Conservation (phyloP, 2,329 filamentous ascomycete species). For the Colletotrichum eremochloae region DNA sequence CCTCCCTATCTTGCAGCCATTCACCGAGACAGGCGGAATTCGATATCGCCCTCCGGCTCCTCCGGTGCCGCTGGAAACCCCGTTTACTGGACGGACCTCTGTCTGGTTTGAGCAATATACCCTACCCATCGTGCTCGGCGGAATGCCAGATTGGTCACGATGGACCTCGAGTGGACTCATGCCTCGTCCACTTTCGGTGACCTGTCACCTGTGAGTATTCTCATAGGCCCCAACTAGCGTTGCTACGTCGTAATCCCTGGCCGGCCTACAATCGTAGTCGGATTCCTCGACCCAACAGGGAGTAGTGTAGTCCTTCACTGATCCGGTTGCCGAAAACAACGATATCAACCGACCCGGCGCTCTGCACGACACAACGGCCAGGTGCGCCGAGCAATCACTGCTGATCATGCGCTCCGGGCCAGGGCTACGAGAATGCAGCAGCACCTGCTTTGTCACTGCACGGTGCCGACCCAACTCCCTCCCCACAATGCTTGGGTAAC, state of each 20-base stretch:
- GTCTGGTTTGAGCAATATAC: slow-evolving; percentile 5
- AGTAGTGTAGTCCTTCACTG: neutral
- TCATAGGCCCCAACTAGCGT: neutral
- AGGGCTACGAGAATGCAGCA: neutral
- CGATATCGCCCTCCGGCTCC: neutral
- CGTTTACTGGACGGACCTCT: neutral
- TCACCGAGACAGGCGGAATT: neutral
- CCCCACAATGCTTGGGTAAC: neutral
- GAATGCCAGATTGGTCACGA: neutral
- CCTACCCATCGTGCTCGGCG: neutral
- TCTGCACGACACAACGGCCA: neutral
- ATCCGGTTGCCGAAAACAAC: neutral
- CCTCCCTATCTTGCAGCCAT: neutral
- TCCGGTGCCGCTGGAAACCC: neutral
- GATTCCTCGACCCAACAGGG: neutral
- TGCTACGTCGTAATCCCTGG: slow-evolving; percentile 5
- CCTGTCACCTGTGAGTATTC: slow-evolving; percentile 8
- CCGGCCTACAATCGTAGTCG: neutral
- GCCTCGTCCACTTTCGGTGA: slow-evolving; percentile 11
- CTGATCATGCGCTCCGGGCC: neutral
- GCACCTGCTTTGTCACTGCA: neutral
- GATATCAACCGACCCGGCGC: neutral
- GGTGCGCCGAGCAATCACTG: neutral
- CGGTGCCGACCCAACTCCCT: too few species aligned
- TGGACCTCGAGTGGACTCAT: slow-evolving; percentile 2